Base-by-base conservation (phyloP, 1,284 basidiomycete genomes). In the Kwoniella shivajii region DNA sequence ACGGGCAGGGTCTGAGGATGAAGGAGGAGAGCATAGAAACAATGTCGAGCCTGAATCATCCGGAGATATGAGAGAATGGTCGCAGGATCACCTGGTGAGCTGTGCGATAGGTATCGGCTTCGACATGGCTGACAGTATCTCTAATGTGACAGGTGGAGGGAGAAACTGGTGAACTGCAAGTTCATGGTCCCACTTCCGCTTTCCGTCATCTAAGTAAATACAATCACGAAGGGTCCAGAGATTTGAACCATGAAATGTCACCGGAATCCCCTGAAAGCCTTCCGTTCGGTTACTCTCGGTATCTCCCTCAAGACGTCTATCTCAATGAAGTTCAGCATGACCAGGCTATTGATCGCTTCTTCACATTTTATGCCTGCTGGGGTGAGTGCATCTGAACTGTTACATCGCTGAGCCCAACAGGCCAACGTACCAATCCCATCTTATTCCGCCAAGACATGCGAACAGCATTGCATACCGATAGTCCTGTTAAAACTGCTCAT, bases 401-500 rank as follows among this genome's bases (percentile, higher is more conserved):
- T 34, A 14, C 22, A 24, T 34, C 31, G 37, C 38, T 41, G 38
- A 41, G 16, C 4, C 24, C 16, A 36, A 9, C 43, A 69, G 67
- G 57, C 22, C 61, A 63, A 55, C 59, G 65, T 7, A 60, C 57
- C 18, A 62, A 65, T 41, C 60, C 63, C 3, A 42, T 64, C n/a
- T 50, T 65, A 6, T 69, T 67, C 41, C 51, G 38, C 3, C 57
- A 61, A 45, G 65, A 67, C 20, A 62, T 63, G 64, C 47, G 52
- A 9, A 26, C 57, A 22, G 59, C 63, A 5, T 46, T 66, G 24
- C 47, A 51, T 29, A 30, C 46, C 6, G 31, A 57, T 31, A 42
- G 7, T 39, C 60, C 22, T 30, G 79, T 7, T 77, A 81, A 0
- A 81, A 82, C 82, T 0, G 79, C 84, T 0, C 83, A 85, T 63